phyloP scores from a whole-genome alignment of 345 rosid genomes.

The Mallotus nudiflorus region DNA sequence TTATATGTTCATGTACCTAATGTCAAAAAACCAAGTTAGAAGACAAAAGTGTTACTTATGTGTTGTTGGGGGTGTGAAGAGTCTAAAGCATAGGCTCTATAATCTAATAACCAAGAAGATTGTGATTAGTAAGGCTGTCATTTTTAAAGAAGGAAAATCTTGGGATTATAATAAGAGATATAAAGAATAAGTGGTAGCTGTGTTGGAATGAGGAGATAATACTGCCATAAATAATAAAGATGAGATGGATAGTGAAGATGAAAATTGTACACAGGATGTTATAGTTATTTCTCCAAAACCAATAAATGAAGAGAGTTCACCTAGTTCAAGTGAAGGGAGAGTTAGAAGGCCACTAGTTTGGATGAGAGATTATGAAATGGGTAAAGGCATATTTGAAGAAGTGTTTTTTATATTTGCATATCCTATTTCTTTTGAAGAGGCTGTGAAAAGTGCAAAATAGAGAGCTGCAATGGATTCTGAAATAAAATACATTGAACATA shows the following conservation, averaged over 20 bases:
- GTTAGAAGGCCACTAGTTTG: background rate
- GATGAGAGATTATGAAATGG: background rate
- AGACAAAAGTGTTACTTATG: background rate
- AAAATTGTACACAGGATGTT: background rate
- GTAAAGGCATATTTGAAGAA: background rate
- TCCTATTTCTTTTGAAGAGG: no score
- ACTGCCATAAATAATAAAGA: no score
- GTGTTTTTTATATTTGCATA: background rate
- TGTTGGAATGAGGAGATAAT: no score
- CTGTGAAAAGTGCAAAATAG: no score
- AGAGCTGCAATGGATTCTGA: no score
- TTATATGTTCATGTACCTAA: background rate
- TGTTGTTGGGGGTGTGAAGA: background rate
- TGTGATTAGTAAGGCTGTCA: background rate
- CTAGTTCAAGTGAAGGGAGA: background rate
- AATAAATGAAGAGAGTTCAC: no score
- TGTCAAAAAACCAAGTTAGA: constrained; percentile 6
- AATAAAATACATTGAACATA: no score
- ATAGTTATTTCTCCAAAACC: no score
- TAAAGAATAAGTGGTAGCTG: no score
- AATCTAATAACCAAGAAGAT: background rate
- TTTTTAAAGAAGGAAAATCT: background rate
- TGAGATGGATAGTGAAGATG: background rate
- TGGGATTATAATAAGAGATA: background rate
- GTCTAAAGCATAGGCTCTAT: background rate